phyloP scores from a whole-genome alignment of 208 protist genomes.

The Porcisia hertigi region DNA sequence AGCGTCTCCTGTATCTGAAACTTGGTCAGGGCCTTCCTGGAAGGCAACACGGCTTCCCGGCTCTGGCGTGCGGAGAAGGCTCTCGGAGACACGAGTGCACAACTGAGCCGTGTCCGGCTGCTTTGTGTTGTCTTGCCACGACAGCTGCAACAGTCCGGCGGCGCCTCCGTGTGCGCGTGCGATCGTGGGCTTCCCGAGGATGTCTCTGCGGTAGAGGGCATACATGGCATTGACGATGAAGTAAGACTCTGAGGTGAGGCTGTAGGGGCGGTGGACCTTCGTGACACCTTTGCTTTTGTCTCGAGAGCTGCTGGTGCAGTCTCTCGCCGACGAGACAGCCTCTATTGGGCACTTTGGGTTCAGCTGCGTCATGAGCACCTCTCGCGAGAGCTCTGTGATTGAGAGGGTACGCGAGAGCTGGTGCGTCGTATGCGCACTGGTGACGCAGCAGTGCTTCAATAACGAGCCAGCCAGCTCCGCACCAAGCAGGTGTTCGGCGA shows the following conservation, averaged over 20 bases:
- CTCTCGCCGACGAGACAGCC: slow-evolving; percentile 2
- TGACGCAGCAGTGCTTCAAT: slow-evolving; percentile 34
- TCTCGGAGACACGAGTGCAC: background rate
- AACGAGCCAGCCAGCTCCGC: slow-evolving; percentile 62
- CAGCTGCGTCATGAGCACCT: slow-evolving; percentile 12
- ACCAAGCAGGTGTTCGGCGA: slow-evolving; percentile 67
- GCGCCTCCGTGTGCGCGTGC: background rate
- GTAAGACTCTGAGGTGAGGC: slow-evolving; percentile 16
- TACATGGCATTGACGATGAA: slow-evolving; percentile 31
- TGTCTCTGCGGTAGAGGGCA: slow-evolving; percentile 26
- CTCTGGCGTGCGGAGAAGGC: background rate
- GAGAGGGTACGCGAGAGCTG: slow-evolving; percentile 11
- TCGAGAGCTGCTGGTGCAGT: background rate
- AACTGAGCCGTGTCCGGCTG: background rate
- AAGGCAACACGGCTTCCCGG: background rate
- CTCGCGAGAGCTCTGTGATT: slow-evolving; percentile 17
- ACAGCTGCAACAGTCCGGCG: slow-evolving; percentile 28
- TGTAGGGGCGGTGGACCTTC: slow-evolving; percentile 5
- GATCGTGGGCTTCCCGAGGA: background rate
- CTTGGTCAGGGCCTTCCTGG: background rate
- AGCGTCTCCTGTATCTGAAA: background rate
- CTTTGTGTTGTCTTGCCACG: background rate
- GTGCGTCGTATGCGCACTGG: slow-evolving; percentile 1
- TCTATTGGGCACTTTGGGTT: slow-evolving; percentile 13
- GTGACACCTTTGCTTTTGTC: background rate